Evolutionary conservation across 2,329 filamentous ascomycete genomes (phyloP).

Genomic region (Verticillium albo-atrum): DNA sequence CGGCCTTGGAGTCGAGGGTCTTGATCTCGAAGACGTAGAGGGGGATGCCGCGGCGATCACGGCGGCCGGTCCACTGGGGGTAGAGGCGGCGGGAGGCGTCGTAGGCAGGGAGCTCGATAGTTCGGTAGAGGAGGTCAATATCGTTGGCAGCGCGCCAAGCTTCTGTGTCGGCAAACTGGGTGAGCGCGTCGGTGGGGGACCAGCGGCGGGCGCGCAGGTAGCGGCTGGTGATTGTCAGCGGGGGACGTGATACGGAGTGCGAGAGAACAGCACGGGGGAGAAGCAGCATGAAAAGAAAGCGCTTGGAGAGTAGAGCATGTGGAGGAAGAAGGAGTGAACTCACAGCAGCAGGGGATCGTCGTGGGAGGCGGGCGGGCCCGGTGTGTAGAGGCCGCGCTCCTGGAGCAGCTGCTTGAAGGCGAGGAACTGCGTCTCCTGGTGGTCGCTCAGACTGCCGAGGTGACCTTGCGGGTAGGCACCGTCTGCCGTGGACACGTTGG

Average conservation of each 20-base stretch:
- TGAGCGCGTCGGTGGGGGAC: constrained; percentile 69
- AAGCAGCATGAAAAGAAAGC: constrained; percentile 4
- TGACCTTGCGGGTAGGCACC: constrained; percentile 71
- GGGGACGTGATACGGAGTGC: constrained; percentile 1
- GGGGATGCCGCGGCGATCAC: constrained; percentile 86
- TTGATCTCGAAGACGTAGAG: constrained; percentile 88
- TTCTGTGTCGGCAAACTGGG: constrained; percentile 84
- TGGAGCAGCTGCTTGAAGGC: constrained; percentile 68
- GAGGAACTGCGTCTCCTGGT: constrained; percentile 62
- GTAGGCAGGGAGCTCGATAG: constrained; percentile 80
- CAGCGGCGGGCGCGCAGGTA: constrained; percentile 84
- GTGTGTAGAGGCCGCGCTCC: constrained; percentile 60
- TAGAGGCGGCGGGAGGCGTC: constrained; percentile 80
- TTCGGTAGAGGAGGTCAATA: constrained; percentile 75
- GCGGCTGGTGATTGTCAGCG: constrained; percentile 48
- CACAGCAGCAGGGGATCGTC: constrained; percentile 71
- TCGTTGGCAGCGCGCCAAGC: constrained; percentile 79
- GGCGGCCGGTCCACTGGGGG: constrained; percentile 89
- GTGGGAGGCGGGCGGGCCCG: constrained; percentile 55
- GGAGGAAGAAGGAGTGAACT: constrained; percentile 23
- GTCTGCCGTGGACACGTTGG: constrained; percentile 17
- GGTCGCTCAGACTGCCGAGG: constrained; percentile 67
- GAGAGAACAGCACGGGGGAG: not conserved
- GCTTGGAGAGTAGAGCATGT: too few species aligned
- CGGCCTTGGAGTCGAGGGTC: constrained; percentile 76